These are phyloP conservation scores for Globisporangium recalcitrans DNA, from an alignment of 352 stramenopile species.

Conservation along the genomic window DNA sequence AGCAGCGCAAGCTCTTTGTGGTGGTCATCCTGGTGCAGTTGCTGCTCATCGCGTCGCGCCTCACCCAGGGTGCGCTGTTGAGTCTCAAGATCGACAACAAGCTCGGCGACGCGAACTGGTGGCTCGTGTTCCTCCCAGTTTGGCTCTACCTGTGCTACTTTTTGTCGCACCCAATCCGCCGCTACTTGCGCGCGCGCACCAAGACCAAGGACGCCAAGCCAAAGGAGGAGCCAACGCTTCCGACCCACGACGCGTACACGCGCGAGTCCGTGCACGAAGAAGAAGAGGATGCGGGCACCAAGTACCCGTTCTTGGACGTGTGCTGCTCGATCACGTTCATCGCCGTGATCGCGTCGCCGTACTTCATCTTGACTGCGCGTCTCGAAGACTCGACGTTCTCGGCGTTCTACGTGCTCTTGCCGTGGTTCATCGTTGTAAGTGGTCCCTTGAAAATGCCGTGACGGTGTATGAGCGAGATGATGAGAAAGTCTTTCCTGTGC, in stretches of 20 bases:
- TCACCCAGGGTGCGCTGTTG: conserved; percentile 61
- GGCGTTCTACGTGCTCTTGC: conserved; percentile 73
- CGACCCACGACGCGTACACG: conserved; percentile 67
- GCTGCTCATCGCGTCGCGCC: conserved; percentile 42
- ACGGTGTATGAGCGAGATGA: background rate
- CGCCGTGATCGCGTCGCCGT: conserved; percentile 57
- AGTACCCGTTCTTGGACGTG: conserved; percentile 51
- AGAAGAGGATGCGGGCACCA: conserved; percentile 39
- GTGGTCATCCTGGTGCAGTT: conserved; percentile 31
- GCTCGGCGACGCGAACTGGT: conserved; percentile 60
- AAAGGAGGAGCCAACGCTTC: conserved; percentile 24
- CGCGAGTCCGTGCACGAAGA: conserved; percentile 62
- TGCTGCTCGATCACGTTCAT: conserved; percentile 53
- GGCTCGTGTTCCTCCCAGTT: conserved; percentile 72
- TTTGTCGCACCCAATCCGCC: conserved; percentile 41
- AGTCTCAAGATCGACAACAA: conserved; percentile 62
- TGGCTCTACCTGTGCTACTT: conserved; percentile 75
- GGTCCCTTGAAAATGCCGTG: background rate
- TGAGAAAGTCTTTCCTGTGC: too few species aligned
- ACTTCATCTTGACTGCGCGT: conserved; percentile 74
- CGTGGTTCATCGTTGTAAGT: conserved; percentile 81
- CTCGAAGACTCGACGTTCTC: conserved; percentile 71
- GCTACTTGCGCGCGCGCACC: conserved; percentile 44
- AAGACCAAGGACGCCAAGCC: conserved; percentile 27
- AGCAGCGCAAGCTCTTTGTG: conserved; percentile 43